Evolutionary conservation across 495 filamentous ascomycete species (phyloP).

Genomic region (Penicillium arizonense): DNA sequence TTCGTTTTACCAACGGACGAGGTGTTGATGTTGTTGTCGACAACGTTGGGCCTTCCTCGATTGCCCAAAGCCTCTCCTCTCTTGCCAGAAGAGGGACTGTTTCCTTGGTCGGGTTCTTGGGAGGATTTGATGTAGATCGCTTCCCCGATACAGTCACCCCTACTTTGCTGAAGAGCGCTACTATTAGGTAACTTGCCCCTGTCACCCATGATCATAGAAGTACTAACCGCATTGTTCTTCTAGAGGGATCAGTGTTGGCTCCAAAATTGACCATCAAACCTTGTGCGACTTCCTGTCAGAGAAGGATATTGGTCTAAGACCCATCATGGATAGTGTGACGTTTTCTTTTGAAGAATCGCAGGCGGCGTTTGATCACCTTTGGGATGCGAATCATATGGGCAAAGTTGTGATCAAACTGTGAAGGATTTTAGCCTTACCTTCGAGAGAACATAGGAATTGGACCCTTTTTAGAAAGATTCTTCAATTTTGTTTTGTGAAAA

Average conservation of each 20-base stretch:
- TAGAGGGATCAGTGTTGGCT: constrained; percentile 27
- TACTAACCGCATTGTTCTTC: neutral
- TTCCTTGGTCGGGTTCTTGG: constrained; percentile 6
- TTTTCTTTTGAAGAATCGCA: constrained; percentile 28
- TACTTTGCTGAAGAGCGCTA: neutral
- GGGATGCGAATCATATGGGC: constrained; percentile 27
- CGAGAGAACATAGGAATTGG: too few relatives aligned
- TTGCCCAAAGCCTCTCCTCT: neutral
- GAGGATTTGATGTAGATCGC: neutral
- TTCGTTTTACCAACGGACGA: constrained; percentile 22
- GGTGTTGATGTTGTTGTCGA: constrained; percentile 29
- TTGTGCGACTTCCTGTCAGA: constrained; percentile 27
- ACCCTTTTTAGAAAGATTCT: too few relatives aligned
- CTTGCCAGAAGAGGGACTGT: constrained; percentile 2
- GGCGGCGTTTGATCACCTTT: constrained; percentile 28
- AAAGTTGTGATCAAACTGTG: constrained; percentile 27
- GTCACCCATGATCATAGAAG: too few relatives aligned
- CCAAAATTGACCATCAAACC: constrained; percentile 20
- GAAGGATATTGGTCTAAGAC: constrained; percentile 19
- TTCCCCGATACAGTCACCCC: neutral
- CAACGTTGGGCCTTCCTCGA: constrained; percentile 1
- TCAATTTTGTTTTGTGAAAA: too few relatives aligned
- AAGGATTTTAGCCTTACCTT: neutral
- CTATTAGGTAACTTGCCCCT: neutral
- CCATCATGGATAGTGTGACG: constrained; percentile 15